Conservation (phyloP, 1,284 basidiomycete genomes). For the Xerocomus nothofagi region DNA sequence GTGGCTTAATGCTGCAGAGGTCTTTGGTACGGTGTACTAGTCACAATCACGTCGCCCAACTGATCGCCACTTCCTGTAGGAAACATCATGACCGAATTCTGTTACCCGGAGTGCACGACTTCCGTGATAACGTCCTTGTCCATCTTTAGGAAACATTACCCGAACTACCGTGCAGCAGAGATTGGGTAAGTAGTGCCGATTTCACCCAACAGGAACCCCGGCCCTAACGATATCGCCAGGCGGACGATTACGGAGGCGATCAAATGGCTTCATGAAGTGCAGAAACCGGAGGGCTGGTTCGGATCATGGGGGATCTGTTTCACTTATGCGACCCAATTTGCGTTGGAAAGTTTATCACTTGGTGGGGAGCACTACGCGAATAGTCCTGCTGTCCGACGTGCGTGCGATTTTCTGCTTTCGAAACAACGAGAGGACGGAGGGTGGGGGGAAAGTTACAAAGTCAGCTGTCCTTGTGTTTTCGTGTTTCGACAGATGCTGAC, state of each 20-base stretch:
- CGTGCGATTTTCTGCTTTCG: conserved; percentile 83
- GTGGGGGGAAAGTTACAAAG: conserved; percentile 99
- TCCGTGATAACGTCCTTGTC: conserved; percentile 86
- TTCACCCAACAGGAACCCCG: too few relatives aligned
- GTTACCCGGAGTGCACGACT: conserved; percentile 95
- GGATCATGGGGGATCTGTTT: too few relatives aligned
- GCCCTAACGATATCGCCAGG: not conserved
- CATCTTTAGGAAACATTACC: conserved; percentile 81
- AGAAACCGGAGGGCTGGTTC: conserved; percentile 91
- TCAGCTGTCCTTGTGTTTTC: conserved; percentile 35
- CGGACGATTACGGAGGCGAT: conserved; percentile 77
- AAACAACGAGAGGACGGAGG: conserved; percentile 94
- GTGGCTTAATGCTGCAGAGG: conserved; percentile 88
- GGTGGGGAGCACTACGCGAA: conserved; percentile 89
- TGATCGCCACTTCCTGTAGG: conserved; percentile 42
- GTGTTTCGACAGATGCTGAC: not conserved
- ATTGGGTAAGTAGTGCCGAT: conserved; percentile 61
- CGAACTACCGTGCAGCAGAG: conserved; percentile 76
- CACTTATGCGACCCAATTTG: conserved; percentile 96
- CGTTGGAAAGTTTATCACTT: conserved; percentile 86
- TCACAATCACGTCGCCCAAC: conserved; percentile 1
- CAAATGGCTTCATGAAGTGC: conserved; percentile 77
- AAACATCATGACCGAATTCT: conserved; percentile 92
- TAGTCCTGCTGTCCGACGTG: conserved; percentile 66
- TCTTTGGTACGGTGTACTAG: conserved; percentile 66